Percentiles rank a stretch among this genome's conserved stretches.
Evolutionary conservation across 2,329 filamentous ascomycete species (phyloP).

Genomic region (Aspergillus latus): DNA sequence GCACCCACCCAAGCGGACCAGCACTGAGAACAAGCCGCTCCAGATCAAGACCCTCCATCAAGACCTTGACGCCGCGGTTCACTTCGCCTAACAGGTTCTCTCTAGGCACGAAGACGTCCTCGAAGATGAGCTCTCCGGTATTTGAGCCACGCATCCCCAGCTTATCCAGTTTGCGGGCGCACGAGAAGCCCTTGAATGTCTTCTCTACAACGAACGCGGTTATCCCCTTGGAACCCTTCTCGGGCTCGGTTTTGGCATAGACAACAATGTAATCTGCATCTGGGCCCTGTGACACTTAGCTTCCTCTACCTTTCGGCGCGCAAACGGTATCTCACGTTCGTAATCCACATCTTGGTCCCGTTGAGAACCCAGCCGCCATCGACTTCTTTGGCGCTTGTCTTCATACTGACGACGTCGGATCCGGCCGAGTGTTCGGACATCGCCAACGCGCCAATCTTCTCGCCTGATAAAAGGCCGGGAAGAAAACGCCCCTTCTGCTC

Average conservation of each 20-base stretch:
- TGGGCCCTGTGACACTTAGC: slow-evolving; percentile 55
- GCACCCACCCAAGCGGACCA: slow-evolving; percentile 70
- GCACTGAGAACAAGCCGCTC: slow-evolving; percentile 89
- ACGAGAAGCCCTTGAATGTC: slow-evolving; percentile 71
- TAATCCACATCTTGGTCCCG: slow-evolving; percentile 99
- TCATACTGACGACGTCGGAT: slow-evolving; percentile 94
- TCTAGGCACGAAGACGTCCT: slow-evolving; percentile 81
- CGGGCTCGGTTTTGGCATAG: slow-evolving; percentile 91
- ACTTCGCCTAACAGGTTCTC: slow-evolving; percentile 78
- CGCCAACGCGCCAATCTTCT: slow-evolving; percentile 80
- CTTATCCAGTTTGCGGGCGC: slow-evolving; percentile 90
- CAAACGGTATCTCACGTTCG: slow-evolving; percentile 62
- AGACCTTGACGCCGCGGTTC: slow-evolving; percentile 79
- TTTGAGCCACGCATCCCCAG: slow-evolving; percentile 97
- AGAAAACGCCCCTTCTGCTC: slow-evolving; percentile 81
- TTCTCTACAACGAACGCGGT: slow-evolving; percentile 88
- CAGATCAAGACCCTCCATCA: slow-evolving; percentile 95
- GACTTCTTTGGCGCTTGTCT: slow-evolving; percentile 74
- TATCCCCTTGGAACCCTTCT: slow-evolving; percentile 81
- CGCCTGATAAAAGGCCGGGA: slow-evolving; percentile 76
- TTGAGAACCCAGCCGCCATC: slow-evolving; percentile 84
- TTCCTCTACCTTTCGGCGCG: not conserved
- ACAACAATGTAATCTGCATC: slow-evolving; percentile 91
- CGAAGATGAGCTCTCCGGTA: slow-evolving; percentile 90
- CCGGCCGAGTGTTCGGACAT: slow-evolving; percentile 94